These are phyloP conservation scores for Geotrichum cucujoidarum DNA, from an alignment of 1,139 yeast genomes.

Conservation along the genomic window DNA sequence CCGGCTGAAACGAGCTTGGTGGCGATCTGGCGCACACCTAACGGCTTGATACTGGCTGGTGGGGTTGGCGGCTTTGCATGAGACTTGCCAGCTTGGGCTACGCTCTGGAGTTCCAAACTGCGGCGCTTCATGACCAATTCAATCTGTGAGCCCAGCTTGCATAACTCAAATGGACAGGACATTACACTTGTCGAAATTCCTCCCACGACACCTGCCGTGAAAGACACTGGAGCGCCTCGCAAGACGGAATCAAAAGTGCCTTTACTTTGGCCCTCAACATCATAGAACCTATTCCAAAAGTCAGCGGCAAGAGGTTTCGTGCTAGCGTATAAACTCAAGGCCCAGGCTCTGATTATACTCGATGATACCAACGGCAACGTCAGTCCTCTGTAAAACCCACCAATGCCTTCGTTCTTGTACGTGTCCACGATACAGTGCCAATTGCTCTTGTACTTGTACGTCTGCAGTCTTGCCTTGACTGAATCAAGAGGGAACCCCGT, in stretches of 20 bases:
- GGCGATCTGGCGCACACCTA: constrained; percentile 46
- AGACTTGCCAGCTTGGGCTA: constrained; percentile 11
- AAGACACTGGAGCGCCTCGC: constrained; percentile 58
- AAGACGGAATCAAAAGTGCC: constrained; percentile 33
- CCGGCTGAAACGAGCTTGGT: constrained; percentile 49
- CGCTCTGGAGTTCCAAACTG: constrained; percentile 33
- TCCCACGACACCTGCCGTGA: constrained; percentile 59
- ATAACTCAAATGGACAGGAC: constrained; percentile 83
- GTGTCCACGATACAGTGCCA: constrained; percentile 59
- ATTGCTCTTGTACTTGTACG: constrained; percentile 58
- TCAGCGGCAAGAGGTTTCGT: constrained; percentile 45
- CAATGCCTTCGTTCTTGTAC: constrained; percentile 54
- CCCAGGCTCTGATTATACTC: constrained; percentile 33
- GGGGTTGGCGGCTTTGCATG: constrained; percentile 5
- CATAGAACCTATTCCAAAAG: constrained; percentile 25
- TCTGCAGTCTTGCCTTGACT: constrained; percentile 78
- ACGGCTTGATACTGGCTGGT: constrained; percentile 15
- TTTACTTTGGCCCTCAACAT: constrained; percentile 2
- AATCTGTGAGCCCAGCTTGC: constrained; percentile 76
- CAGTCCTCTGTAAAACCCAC: constrained; percentile 57
- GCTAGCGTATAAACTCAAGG: constrained; percentile 60
- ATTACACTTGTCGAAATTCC: constrained; percentile 62
- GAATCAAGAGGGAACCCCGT: constrained; percentile 82
- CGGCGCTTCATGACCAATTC: constrained; percentile 43
- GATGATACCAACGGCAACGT: constrained; percentile 32